phyloP scores from a whole-genome alignment of 495 filamentous ascomycete species.

The Podospora pseudoanserina region DNA sequence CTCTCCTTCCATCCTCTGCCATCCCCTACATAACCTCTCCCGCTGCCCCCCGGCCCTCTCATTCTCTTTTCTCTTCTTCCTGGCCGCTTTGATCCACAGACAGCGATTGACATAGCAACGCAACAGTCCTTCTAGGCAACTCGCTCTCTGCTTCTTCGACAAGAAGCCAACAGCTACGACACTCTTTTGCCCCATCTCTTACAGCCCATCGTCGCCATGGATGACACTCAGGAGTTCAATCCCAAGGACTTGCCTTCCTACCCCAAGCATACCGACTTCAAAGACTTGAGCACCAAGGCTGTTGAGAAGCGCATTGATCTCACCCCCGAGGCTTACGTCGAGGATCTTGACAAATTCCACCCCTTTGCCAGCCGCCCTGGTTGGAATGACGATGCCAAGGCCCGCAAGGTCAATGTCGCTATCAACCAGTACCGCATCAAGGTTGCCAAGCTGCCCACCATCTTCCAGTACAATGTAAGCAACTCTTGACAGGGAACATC shows the following conservation, averaged over 20 bases:
- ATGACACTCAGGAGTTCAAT: not conserved
- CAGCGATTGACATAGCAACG: not conserved
- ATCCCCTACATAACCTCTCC: not conserved
- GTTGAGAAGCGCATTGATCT: constrained; percentile 39
- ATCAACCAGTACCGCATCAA: constrained; percentile 75
- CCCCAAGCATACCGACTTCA: not conserved
- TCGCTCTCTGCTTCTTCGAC: not conserved
- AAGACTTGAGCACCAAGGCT: not conserved
- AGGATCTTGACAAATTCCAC: constrained; percentile 7
- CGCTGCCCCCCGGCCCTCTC: not conserved
- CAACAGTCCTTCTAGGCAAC: not conserved
- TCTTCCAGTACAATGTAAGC: constrained; percentile 88
- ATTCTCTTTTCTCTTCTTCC: not conserved
- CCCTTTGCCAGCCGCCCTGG: constrained; percentile 40
- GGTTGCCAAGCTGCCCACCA: constrained; percentile 41
- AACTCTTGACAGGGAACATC: constrained; percentile 5
- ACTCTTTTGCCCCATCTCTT: not conserved
- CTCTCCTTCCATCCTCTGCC: not conserved
- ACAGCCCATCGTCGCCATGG: not conserved
- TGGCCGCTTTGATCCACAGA: not conserved
- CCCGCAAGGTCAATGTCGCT: constrained; percentile 53
- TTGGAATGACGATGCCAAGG: constrained; percentile 52
- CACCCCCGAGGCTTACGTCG: constrained; percentile 44
- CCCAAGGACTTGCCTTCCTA: not conserved
- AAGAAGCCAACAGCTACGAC: not conserved